Percentiles rank a stretch among this genome's conserved stretches.
phyloP scores from a whole-genome alignment of 106 monocot genomes.

The Dendrobium officinale region DNA sequence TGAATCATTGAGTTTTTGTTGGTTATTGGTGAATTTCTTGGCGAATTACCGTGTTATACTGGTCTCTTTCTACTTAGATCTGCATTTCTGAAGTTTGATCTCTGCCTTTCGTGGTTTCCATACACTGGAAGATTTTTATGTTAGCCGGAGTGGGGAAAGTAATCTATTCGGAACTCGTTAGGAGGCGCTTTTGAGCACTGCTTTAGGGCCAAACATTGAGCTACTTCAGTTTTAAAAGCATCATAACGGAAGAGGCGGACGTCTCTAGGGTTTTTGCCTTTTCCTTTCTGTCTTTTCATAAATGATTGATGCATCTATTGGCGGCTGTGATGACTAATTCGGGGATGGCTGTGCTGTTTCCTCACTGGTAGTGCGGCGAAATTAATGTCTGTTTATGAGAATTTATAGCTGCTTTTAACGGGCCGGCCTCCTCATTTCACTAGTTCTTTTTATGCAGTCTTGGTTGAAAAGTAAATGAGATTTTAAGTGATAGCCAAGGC shows the following conservation, averaged over 20 bases:
- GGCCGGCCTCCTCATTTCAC: not conserved
- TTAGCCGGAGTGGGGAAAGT: not conserved
- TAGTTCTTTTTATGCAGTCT: not conserved
- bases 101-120: not conserved
- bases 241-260: not conserved
- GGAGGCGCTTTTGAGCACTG: not conserved
- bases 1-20: not conserved
- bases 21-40: not conserved
- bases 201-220: not conserved
- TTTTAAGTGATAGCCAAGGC: not conserved
- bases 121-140: not conserved
- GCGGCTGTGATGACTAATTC: not conserved
- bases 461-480: not conserved
- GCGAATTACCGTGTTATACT: not conserved
- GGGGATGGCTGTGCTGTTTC: not conserved
- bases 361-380: not conserved
- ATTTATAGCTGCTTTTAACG: not conserved
- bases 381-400: not conserved
- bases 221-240: not conserved
- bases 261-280: not conserved
- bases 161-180: not conserved
- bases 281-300: not conserved
- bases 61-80: not conserved
- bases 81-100: not conserved
- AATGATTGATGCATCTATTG: slow-evolving; percentile 1